These are phyloP conservation scores for Penicillium antarcticum DNA, from an alignment of 495 filamentous ascomycete genomes.

Conservation along the genomic window DNA sequence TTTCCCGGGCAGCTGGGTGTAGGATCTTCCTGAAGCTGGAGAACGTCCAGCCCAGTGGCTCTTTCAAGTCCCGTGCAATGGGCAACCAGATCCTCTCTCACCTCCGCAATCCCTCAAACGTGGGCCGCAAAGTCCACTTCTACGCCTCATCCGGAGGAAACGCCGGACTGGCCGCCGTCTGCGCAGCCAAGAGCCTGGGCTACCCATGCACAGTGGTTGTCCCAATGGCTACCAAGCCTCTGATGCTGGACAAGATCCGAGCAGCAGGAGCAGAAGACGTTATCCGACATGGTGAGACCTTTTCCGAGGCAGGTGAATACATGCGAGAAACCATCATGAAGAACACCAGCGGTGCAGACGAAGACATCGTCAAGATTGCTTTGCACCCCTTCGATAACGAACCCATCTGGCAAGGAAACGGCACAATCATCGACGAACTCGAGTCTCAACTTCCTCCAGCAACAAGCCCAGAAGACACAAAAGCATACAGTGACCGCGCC, in stretches of 20 bases:
- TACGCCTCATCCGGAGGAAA: conserved; percentile 88
- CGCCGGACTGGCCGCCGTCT: conserved; percentile 86
- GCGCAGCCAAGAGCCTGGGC: conserved; percentile 66
- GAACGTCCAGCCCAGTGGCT: conserved; percentile 86
- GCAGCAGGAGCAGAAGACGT: conserved; percentile 67
- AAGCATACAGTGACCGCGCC: conserved; percentile 30
- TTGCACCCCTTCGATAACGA: conserved; percentile 78
- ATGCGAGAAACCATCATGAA: conserved; percentile 62
- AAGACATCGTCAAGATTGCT: conserved; percentile 74
- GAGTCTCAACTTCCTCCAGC: conserved; percentile 49
- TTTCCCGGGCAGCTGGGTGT: conserved; percentile 72
- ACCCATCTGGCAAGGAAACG: conserved; percentile 78
- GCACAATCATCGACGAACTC: conserved; percentile 73
- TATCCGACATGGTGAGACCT: conserved; percentile 66
- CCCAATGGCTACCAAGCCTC: conserved; percentile 58
- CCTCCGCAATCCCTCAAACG: conserved; percentile 41
- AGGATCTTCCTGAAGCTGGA: conserved; percentile 91
- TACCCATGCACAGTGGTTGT: conserved; percentile 80
- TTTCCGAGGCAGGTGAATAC: conserved; percentile 74
- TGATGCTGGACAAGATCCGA: conserved; percentile 73
- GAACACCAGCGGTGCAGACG: conserved; percentile 25
- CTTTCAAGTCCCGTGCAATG: conserved; percentile 91
- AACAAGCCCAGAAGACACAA: conserved; percentile 30
- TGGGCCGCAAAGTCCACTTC: conserved; percentile 60
- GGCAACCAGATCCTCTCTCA: conserved; percentile 71